Evolutionary conservation across 2,329 filamentous ascomycete genomes (phyloP), one percentile per base, ranked within the genome.

Genomic region (Huntiella abstrusa): DNA sequence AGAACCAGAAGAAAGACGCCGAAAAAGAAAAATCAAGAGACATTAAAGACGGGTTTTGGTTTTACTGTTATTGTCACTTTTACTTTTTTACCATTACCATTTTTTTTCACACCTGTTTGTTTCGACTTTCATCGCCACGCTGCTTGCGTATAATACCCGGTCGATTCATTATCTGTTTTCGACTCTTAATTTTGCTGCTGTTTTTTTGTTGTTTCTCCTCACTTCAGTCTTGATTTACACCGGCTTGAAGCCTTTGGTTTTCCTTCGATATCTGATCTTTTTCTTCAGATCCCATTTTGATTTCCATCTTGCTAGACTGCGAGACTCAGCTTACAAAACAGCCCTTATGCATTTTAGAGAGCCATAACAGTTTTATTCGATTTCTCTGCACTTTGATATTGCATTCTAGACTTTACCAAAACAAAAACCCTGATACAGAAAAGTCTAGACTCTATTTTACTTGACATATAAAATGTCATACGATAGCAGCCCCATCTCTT

Each of bases 401-500:
- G 36, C 35, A 36, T 37, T 15, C 11, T 13, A 5, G 13, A 40
- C 10, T 16, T 28, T 36, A 28, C 6, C 6, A 28, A 28, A 28
- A 16, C 33, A 41, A 12, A 19, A 15, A 11, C 32, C 16, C 2
- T 33, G 38, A 28, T 28, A 28, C 2, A 28, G 7, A 28, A 28
- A 28, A 28, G 22, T 28, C 22, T 28, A 28, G 22, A 28, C 22
- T 28, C 22, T 7, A 10, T 28, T 10, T 19, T 22, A 34, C 34
- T 41, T 36, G 44, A 22, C 35, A 43, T 35, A 43, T 28, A 49
- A 39, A 44, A 46, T 44, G 43, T 49, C 37, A 33, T 46, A 42
- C 33, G 43, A 41, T 13, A 33, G 28, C 10, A 45, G 43, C 45
- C 65, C 72, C 45, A 70, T 76, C 57, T 67, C 78, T 52, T 65